Conservation (phyloP, 164 flowering plant genomes). For the Vitis vinifera region ASM3070453v1 NC_081811.1:23338501-23339000, state of each 20-base stretch:
- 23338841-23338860: not conserved
- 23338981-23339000: no score
- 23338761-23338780: no score
- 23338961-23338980: not conserved
- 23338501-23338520: not conserved
- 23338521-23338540: no score
- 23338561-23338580: no score
- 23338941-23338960: not conserved
- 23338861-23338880: not conserved
- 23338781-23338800: not conserved
- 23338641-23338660: no score
- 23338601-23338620: no score
- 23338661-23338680: no score
- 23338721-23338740: not conserved
- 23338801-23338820: not conserved
- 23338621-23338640: no score
- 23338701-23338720: not conserved
- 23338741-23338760: not conserved
- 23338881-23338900: not conserved
- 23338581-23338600: no score
- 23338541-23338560: no score
- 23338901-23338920: not conserved
- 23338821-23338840: not conserved
- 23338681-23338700: not conserved
- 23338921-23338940: not conserved